phyloP scores from a whole-genome alignment of 2,329 filamentous ascomycete species.

The Diplodia scrobiculata region DNA sequence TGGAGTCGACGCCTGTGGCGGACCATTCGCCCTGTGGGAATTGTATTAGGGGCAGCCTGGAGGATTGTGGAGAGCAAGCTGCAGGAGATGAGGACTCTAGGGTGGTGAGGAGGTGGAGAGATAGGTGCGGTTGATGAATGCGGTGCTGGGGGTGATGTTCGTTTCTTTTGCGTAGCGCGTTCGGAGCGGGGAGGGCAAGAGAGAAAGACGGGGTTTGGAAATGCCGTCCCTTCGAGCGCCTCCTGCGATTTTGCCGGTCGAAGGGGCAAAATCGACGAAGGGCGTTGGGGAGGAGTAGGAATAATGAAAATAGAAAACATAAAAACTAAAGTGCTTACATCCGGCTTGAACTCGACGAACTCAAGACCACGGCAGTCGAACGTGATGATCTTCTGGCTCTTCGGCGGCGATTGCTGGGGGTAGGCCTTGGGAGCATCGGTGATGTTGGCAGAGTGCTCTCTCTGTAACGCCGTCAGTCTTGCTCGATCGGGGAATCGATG shows the following conservation, averaged over 20 bases:
- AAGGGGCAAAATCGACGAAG: neutral
- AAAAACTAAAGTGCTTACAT: constrained; percentile 59
- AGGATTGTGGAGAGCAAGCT: too few relatives aligned
- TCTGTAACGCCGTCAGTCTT: constrained; percentile 50
- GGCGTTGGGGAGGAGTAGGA: neutral
- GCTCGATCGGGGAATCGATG: neutral
- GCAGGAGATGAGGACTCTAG: neutral
- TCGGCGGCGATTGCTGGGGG: constrained; percentile 69
- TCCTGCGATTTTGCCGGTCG: too few relatives aligned
- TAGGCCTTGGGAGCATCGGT: constrained; percentile 73
- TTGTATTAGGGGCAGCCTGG: too few relatives aligned
- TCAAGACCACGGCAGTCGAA: constrained; percentile 94
- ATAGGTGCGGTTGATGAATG: too few relatives aligned
- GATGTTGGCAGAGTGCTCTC: constrained; percentile 84
- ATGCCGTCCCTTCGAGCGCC: neutral
- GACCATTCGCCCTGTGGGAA: constrained; percentile 81
- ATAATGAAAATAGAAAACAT: neutral
- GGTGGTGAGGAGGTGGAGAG: too few relatives aligned
- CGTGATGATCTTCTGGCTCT: constrained; percentile 76
- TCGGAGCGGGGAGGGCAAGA: too few relatives aligned
- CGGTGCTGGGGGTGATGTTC: too few relatives aligned
- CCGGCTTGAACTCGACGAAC: constrained; percentile 85
- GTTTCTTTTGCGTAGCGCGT: too few relatives aligned
- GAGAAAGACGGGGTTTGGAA: too few relatives aligned
- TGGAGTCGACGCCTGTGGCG: constrained; percentile 76